Percentiles rank a stretch among this genome's conserved stretches.
Conservation (phyloP, 495 filamentous ascomycete species). For the Penicillium silybi region DNA sequence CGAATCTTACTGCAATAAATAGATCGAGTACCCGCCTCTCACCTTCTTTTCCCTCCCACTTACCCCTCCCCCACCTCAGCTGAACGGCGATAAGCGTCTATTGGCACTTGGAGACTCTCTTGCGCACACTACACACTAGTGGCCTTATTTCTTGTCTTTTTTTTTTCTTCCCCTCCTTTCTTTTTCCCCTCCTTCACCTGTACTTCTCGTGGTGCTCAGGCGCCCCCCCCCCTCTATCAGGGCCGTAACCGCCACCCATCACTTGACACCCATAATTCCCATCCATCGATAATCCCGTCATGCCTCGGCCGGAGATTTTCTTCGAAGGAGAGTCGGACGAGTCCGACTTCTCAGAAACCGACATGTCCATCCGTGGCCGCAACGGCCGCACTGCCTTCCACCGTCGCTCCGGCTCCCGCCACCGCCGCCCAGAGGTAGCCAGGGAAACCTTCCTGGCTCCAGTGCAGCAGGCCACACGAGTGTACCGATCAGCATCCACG, state of each 20-base stretch:
- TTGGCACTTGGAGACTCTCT: background rate
- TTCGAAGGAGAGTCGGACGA: slow-evolving; percentile 29
- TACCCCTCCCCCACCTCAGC: slow-evolving; percentile 9
- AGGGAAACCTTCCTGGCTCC: slow-evolving; percentile 18
- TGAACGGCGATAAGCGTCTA: slow-evolving; percentile 10
- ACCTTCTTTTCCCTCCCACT: slow-evolving; percentile 3
- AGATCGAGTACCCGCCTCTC: background rate
- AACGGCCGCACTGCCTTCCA: slow-evolving; percentile 20
- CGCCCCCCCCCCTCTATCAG: background rate
- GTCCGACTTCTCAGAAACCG: slow-evolving; percentile 40
- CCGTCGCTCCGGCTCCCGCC: slow-evolving; percentile 39
- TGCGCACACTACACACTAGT: background rate
- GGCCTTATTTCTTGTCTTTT: background rate
- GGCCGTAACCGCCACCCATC: background rate
- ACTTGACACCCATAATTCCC: background rate
- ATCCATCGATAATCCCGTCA: slow-evolving; percentile 10
- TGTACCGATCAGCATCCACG: slow-evolving; percentile 40
- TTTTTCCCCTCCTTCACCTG: slow-evolving; percentile 3
- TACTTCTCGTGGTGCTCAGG: slow-evolving; percentile 2
- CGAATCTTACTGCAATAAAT: background rate
- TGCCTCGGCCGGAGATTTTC: slow-evolving; percentile 10
- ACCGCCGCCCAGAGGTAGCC: slow-evolving; percentile 21
- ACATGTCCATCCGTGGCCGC: slow-evolving; percentile 30
- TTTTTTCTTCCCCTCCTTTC: background rate
- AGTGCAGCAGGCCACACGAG: slow-evolving; percentile 18